phyloP scores from a whole-genome alignment of 768 basidiomycete genomes.

The Hericium erinaceus region DNA sequence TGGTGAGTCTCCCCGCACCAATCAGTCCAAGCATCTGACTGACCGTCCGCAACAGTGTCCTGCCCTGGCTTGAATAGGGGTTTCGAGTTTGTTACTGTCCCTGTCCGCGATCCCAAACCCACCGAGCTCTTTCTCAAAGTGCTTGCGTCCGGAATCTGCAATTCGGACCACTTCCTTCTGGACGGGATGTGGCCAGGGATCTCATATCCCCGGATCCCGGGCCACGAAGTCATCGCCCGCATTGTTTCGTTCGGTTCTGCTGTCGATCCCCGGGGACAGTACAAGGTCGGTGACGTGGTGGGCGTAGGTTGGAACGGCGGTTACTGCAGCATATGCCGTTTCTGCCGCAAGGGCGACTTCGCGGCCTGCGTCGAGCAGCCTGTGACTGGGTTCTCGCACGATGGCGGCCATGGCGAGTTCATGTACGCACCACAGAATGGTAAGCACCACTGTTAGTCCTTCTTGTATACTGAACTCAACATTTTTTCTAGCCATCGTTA shows the following conservation, averaged over 20 bases:
- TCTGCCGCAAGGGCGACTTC: conserved; percentile 4
- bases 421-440: conserved; percentile 8
- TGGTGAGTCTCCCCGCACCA: not conserved
- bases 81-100: not conserved
- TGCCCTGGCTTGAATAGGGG: not conserved
- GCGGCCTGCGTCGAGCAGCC: conserved; percentile 2
- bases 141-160: conserved; percentile 10
- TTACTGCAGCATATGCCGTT: conserved; percentile 2
- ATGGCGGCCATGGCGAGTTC: conserved; percentile 13
- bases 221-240: conserved; percentile 9
- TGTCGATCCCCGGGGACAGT: not conserved
- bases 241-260: conserved; percentile 1
- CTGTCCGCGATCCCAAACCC: conserved; percentile 2
- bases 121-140: conserved; percentile 8
- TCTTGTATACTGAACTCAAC: no score
- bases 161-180: conserved; percentile 8
- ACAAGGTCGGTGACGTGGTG: conserved; percentile 5
- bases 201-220: conserved; percentile 8
- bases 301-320: conserved; percentile 10
- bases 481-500: conserved; percentile 3
- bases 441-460: not conserved
- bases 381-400: conserved; percentile 10
- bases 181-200: conserved; percentile 6
- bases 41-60: not conserved
- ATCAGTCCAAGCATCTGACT: not conserved